phyloP scores from a whole-genome alignment of 768 basidiomycete genomes.

The Rhodotorula kratochvilovae region DNA sequence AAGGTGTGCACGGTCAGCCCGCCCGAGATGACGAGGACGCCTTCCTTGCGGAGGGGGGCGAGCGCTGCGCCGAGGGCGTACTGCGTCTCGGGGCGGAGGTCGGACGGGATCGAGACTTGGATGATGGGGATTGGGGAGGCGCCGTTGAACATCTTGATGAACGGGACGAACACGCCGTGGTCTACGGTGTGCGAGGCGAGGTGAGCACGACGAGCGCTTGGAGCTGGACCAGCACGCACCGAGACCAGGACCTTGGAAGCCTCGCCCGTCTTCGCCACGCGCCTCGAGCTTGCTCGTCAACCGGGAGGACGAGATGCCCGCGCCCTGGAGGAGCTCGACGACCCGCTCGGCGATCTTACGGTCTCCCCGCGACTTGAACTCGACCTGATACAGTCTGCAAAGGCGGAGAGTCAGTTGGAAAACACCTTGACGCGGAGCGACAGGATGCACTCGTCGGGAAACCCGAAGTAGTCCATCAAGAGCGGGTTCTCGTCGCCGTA shows the following conservation, averaged over 20 bases:
- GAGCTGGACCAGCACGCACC: constrained; percentile 5
- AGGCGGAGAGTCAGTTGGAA: neutral
- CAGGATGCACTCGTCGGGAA: constrained; percentile 47
- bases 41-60: constrained; percentile 60
- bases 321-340: constrained; percentile 60
- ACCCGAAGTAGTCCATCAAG: constrained; percentile 70
- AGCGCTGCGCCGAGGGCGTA: constrained; percentile 65
- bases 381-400: constrained; percentile 53
- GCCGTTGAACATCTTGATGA: constrained; percentile 66
- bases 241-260: constrained; percentile 61
- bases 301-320: constrained; percentile 55
- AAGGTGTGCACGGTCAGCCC: constrained; percentile 68
- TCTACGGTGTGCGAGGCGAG: constrained; percentile 47
- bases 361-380: constrained; percentile 67
- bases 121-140: constrained; percentile 61
- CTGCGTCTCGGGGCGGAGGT: constrained; percentile 59
- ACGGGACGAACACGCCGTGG: constrained; percentile 76
- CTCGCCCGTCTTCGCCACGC: constrained; percentile 64
- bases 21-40: constrained; percentile 65
- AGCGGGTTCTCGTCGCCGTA: constrained; percentile 73
- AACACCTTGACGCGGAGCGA: neutral
- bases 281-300: constrained; percentile 54
- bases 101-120: constrained; percentile 55
- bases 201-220: neutral
- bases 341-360: constrained; percentile 57